Base-by-base conservation (phyloP, 805 yeast species). In the Wickerhamomyces canadensis region DNA sequence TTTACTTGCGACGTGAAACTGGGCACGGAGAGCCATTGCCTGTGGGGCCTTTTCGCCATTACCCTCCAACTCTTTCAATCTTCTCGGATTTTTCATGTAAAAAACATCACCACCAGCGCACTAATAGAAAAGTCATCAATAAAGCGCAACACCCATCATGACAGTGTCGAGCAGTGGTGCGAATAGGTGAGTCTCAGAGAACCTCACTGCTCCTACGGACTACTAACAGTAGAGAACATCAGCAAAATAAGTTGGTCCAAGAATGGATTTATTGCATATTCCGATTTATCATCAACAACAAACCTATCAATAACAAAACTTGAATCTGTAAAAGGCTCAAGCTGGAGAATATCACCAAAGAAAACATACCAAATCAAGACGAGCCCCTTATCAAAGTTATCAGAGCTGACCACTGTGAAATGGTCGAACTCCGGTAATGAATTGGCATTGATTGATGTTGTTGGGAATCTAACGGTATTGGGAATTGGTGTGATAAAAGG, bases 391-490 rank as follows among this genome's bases (percentile, higher is more conserved):
- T 51, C 58, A 8, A 32, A 35, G n/a, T 36, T 38, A 34, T 28
- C 68, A 68, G 30, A 62, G 59, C 52, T 76, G 7, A 49, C 67
- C 1, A 51, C 68, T 19, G 72, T 86, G 6, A 64, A 72, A 27
- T 93, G 96, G 88, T 80, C 93, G 41, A 76, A 78, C 33, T 65
- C 80, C 1, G 91, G 91, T 31, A 78, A 84, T 39, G 95, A 89
- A 52, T 67, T 93, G 33, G 94, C 94, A 2, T 74, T 84, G 4
- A 68, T 84, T 31, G 98, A 89, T 56, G 70, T 68, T 17, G 54
- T 67, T 26, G 96, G 96, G 3, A 76, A 80, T 40, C 60, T 80
- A 31, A 71, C 83, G 3, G 70, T 80, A 41, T 54, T 72, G 17
- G 72, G 71, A 0, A 65, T 78, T 0, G 82, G 83, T 4, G 66